phyloP scores from a whole-genome alignment of 257 asterid species.

The Jacaranda mimosifolia region DNA sequence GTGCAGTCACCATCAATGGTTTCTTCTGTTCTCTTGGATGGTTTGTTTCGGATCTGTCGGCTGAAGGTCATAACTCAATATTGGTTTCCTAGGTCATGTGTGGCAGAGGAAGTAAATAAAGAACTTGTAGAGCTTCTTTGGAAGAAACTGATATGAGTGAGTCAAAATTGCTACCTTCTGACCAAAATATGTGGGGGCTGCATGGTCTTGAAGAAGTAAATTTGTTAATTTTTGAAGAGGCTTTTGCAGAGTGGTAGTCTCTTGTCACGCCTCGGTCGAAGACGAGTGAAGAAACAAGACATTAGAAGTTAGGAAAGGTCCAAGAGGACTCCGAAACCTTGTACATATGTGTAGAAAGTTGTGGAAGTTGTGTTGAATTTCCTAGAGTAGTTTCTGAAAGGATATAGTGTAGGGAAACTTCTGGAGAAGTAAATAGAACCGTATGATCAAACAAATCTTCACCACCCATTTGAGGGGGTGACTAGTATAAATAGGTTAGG shows the following conservation, averaged over 20 bases:
- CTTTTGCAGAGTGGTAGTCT: not conserved
- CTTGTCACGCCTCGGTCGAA: no score
- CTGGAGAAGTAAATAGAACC: no score
- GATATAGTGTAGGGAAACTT: no score
- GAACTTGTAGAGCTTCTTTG: not conserved
- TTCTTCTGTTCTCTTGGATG: not conserved
- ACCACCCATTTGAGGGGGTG: no score
- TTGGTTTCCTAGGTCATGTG: not conserved
- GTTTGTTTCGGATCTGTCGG: constrained; percentile 23
- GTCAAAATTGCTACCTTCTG: not conserved
- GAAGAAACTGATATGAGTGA: not conserved
- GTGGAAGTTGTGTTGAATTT: no score
- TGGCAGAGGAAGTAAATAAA: not conserved
- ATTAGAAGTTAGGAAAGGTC: no score
- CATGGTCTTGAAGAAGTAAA: not conserved
- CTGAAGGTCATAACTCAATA: constrained; percentile 8
- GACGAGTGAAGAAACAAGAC: no score
- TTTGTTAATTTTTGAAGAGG: not conserved
- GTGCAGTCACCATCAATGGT: not conserved
- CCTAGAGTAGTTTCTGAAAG: no score
- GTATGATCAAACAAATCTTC: no score
- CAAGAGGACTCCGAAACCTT: no score
- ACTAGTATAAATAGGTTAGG: no score
- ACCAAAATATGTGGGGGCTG: not conserved
- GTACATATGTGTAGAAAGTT: no score